Evolutionary conservation across 495 filamentous ascomycete genomes (phyloP).

Genomic region (Chaetomium tenue): DNA sequence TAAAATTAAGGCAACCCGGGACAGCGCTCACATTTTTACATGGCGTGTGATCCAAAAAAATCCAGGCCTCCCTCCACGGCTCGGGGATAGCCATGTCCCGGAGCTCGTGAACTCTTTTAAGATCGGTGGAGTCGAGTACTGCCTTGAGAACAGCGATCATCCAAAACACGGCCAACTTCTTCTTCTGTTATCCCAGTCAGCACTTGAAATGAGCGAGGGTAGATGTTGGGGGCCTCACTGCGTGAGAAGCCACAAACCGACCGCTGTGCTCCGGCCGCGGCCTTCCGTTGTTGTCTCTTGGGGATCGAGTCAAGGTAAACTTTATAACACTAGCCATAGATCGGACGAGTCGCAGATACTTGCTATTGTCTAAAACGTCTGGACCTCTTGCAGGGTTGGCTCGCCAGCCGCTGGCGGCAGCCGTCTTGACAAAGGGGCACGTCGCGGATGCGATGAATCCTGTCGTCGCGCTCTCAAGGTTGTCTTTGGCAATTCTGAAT

Average conservation of each 20-base stretch:
- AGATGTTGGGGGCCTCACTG: not conserved
- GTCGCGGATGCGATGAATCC: slow-evolving; percentile 16
- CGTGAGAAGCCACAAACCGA: slow-evolving; percentile 16
- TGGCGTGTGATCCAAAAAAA: slow-evolving; percentile 15
- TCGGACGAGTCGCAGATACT: slow-evolving; percentile 13
- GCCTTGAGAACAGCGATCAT: slow-evolving; percentile 12
- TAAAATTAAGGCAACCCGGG: not conserved
- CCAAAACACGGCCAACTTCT: slow-evolving; percentile 24
- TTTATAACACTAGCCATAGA: not conserved
- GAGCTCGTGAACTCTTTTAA: slow-evolving; percentile 2
- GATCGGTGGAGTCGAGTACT: slow-evolving; percentile 15
- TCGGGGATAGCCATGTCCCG: not conserved
- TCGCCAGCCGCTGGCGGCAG: slow-evolving; percentile 21
- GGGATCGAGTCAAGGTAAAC: not conserved
- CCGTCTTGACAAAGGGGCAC: not conserved
- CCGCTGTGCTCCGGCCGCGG: slow-evolving; percentile 15
- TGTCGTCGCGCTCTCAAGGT: slow-evolving; percentile 5
- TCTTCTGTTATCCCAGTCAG: slow-evolving; percentile 14
- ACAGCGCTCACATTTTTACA: slow-evolving; percentile 18
- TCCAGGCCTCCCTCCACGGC: not conserved
- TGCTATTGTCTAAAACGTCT: slow-evolving; percentile 10
- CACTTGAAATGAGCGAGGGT: not conserved
- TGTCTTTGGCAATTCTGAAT: slow-evolving; percentile 7
- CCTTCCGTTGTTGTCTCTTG: slow-evolving; percentile 10
- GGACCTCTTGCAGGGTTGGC: not conserved